phyloP scores from a whole-genome alignment of 306 rosid genomes.

The Benincasa hispida region DNA sequence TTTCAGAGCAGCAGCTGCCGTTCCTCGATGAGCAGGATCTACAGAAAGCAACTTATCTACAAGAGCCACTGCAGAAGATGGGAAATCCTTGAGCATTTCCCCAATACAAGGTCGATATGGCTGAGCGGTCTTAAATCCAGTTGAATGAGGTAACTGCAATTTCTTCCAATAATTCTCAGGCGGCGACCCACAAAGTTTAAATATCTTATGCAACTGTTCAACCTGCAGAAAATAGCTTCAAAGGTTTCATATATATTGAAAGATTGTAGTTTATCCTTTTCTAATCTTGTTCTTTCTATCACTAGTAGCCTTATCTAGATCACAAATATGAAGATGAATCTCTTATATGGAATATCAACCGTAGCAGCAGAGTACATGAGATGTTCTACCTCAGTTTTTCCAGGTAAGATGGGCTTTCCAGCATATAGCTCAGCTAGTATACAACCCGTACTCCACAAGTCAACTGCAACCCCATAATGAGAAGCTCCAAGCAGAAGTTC shows the following conservation, averaged over 20 bases:
- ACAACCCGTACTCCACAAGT: constrained; percentile 94
- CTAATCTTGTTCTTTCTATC: neutral
- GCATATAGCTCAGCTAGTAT: constrained; percentile 79
- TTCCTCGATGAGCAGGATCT: constrained; percentile 67
- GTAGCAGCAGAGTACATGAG: neutral
- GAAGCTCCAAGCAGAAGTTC: constrained; percentile 93
- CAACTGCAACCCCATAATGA: constrained; percentile 80
- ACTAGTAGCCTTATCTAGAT: neutral
- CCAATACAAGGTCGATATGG: constrained; percentile 59
- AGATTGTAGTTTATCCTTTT: neutral
- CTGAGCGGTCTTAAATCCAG: constrained; percentile 67
- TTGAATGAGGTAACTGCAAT: constrained; percentile 40
- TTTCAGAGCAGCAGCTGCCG: constrained; percentile 60
- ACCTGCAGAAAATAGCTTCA: constrained; percentile 34
- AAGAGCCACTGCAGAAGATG: constrained; percentile 48
- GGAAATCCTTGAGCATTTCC: constrained; percentile 62
- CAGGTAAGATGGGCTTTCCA: constrained; percentile 87
- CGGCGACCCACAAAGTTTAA: constrained; percentile 96
- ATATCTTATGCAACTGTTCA: constrained; percentile 89
- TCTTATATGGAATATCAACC: neutral
- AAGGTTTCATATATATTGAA: neutral
- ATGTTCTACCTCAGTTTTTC: constrained; percentile 78
- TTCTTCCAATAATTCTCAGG: constrained; percentile 74
- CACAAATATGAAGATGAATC: neutral
- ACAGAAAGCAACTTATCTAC: constrained; percentile 67